phyloP scores from a whole-genome alignment of 2,329 filamentous ascomycete species.

The Fusarium brachygibbosum region DNA sequence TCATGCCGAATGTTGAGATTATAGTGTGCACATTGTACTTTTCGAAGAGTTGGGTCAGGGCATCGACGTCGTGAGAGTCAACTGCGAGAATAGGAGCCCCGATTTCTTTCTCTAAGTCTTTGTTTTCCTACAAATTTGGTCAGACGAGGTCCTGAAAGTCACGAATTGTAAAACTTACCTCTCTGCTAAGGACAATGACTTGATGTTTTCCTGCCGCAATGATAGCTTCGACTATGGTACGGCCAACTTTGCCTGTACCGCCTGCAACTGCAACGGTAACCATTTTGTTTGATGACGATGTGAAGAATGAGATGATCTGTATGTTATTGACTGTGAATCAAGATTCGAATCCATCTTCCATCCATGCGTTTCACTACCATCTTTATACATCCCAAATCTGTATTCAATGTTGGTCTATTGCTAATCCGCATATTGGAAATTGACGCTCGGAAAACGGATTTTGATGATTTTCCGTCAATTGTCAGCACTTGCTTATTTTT shows the following conservation, averaged over 20 bases:
- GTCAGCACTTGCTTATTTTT: conserved; percentile 17
- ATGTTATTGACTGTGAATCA: neutral
- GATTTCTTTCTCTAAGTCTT: neutral
- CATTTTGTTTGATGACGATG: neutral
- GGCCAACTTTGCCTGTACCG: conserved; percentile 22
- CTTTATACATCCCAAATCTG: conserved; percentile 5
- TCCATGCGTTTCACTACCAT: accelerated
- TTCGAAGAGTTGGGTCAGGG: conserved; percentile 7
- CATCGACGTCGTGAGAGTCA: neutral
- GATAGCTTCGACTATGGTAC: conserved; percentile 8
- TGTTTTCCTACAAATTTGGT: neutral
- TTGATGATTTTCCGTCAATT: conserved; percentile 6
- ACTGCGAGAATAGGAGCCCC: neutral
- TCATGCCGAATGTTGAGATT: conserved; percentile 12
- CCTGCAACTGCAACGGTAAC: conserved; percentile 20
- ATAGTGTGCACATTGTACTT: conserved; percentile 16
- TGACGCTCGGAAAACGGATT: neutral
- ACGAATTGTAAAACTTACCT: too few relatives aligned
- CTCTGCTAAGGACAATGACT: conserved; percentile 7
- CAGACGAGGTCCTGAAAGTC: too few relatives aligned
- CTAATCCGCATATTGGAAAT: neutral
- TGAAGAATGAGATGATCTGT: accelerated
- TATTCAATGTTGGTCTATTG: neutral
- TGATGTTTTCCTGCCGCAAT: conserved; percentile 2
- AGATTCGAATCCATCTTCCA: accelerated